Percentiles rank a stretch among this genome's conserved stretches.
phyloP scores from a whole-genome alignment of 2,329 filamentous ascomycete genomes.

The Arthroderma sp. region DNA sequence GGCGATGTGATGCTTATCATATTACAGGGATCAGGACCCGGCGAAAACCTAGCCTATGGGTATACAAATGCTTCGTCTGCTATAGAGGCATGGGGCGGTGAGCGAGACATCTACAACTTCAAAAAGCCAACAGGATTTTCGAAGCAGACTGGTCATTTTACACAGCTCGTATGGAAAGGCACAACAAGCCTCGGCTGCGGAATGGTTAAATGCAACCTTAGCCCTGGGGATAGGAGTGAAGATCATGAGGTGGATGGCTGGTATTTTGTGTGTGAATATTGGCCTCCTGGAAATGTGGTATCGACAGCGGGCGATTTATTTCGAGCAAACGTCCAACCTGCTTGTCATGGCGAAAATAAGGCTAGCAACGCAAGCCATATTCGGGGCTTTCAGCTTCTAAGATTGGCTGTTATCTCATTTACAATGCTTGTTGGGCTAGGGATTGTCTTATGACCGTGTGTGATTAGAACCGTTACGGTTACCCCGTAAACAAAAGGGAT shows the following conservation, averaged over 20 bases:
- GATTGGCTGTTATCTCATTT: neutral
- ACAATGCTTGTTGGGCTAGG: neutral
- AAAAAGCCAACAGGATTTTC: slow-evolving; percentile 39
- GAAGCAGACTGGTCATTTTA: slow-evolving; percentile 54
- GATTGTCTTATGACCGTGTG: neutral
- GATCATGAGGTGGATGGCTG: slow-evolving; percentile 46
- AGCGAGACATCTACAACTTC: slow-evolving; percentile 50
- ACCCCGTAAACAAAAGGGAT: neutral
- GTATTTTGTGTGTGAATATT: slow-evolving; percentile 61
- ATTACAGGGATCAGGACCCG: slow-evolving; percentile 27
- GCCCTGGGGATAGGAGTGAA: neutral
- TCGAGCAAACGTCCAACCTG: neutral
- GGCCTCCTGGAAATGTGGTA: slow-evolving; percentile 51
- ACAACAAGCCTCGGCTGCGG: slow-evolving; percentile 51
- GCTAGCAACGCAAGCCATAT: neutral
- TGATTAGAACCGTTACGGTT: neutral
- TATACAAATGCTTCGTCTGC: slow-evolving; percentile 48
- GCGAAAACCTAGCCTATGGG: slow-evolving; percentile 63
- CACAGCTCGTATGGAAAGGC: slow-evolving; percentile 58
- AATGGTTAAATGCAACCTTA: slow-evolving; percentile 29
- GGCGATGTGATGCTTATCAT: neutral
- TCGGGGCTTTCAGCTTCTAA: neutral
- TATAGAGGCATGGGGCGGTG: slow-evolving; percentile 56
- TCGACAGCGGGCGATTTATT: slow-evolving; percentile 16
- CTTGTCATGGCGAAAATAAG: neutral